Evolutionary conservation across 208 protist species (phyloP).

Genomic region (Leptomonas pyrrhocoris): DNA sequence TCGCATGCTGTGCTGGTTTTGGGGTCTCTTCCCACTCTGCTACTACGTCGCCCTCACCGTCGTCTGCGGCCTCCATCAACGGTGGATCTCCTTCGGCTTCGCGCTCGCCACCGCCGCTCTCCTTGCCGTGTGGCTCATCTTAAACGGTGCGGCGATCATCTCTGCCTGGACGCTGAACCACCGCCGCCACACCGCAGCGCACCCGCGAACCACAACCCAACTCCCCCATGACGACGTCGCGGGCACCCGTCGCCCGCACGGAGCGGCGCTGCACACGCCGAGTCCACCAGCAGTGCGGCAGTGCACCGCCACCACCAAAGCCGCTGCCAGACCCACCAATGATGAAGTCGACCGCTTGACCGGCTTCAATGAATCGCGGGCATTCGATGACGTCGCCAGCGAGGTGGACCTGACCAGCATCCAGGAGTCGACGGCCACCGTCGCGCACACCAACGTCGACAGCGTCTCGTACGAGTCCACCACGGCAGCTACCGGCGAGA

Average conservation of each 20-base stretch:
- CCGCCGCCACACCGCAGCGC: background rate
- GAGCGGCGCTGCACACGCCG: background rate
- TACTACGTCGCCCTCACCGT: constrained; percentile 52
- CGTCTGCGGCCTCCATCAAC: constrained; percentile 26
- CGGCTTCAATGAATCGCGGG: background rate
- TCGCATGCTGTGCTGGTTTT: constrained; percentile 31
- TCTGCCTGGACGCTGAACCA: background rate
- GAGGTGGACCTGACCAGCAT: constrained; percentile 31
- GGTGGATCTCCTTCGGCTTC: constrained; percentile 42
- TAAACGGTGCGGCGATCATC: constrained; percentile 23
- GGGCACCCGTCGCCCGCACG: background rate
- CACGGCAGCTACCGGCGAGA: background rate
- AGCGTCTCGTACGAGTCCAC: background rate
- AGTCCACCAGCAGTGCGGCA: background rate
- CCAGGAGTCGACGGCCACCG: constrained; percentile 11
- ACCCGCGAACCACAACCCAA: background rate
- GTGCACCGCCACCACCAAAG: too few species aligned
- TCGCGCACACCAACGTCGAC: background rate
- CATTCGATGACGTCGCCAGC: background rate
- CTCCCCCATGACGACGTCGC: too few species aligned
- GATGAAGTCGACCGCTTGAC: background rate
- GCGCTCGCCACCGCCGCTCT: constrained; percentile 21
- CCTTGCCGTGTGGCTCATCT: constrained; percentile 17
- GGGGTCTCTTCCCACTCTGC: constrained; percentile 24
- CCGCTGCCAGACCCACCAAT: background rate